Evolutionary conservation across 1,139 yeast genomes (phyloP).

Genomic region (Geotrichum restrictum): DNA sequence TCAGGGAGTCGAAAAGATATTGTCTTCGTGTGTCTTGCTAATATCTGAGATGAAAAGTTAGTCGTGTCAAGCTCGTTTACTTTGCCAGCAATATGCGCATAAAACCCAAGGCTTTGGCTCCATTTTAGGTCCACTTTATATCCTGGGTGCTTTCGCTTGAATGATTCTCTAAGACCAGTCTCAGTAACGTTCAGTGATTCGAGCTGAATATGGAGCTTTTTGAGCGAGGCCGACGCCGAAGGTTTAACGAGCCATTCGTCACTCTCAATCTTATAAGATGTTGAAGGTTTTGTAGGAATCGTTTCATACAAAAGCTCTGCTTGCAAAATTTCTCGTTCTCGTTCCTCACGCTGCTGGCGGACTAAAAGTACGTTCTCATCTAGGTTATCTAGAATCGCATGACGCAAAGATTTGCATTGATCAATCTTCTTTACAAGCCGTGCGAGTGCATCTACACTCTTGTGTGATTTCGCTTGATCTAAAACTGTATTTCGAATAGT

Average conservation of each 20-base stretch:
- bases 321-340: conserved; percentile 4
- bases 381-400: conserved; percentile 32
- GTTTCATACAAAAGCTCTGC: conserved; percentile 2
- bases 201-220: conserved; percentile 26
- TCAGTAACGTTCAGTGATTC: conserved; percentile 3
- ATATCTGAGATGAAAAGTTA: conserved; percentile 24
- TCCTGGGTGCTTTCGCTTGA: conserved; percentile 24
- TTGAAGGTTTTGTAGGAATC: background rate
- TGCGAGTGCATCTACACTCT: conserved; percentile 13
- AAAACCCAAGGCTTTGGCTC: conserved; percentile 38
- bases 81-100: conserved; percentile 28
- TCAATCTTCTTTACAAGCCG: conserved; percentile 24
- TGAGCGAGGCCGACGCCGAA: conserved; percentile 27
- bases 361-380: conserved; percentile 33
- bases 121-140: conserved; percentile 33
- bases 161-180: conserved; percentile 25
- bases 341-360: conserved; percentile 20
- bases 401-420: conserved; percentile 28
- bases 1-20: conserved; percentile 26
- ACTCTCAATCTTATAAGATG: background rate
- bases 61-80: conserved; percentile 21
- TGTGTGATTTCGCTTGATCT: background rate
- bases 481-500: conserved; percentile 21
- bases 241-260: conserved; percentile 26
- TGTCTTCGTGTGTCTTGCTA: conserved; percentile 31